Percentiles rank a stretch among this genome's conserved stretches.
These are phyloP conservation scores for Talaromyces sp. DNA, from an alignment of 2,329 filamentous ascomycete species.

Conservation along the genomic window DNA sequence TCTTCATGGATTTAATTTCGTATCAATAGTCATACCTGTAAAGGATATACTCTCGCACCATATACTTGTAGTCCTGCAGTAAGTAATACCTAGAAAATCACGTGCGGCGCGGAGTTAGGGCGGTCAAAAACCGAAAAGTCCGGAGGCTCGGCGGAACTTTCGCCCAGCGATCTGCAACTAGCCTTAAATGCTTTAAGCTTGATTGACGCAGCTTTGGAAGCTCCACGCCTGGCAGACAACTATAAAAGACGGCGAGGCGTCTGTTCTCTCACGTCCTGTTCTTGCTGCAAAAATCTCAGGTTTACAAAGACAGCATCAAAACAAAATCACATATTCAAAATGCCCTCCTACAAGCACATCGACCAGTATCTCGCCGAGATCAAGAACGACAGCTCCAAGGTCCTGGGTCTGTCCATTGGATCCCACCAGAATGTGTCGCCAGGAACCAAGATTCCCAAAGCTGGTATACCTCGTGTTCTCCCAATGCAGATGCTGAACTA, in stretches of 20 bases:
- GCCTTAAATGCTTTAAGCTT: neutral
- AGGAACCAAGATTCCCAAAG: slow-evolving; percentile 25
- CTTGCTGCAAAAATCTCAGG: neutral
- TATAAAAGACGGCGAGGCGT: neutral
- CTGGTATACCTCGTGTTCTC: slow-evolving; percentile 16
- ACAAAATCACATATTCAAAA: slow-evolving; percentile 3
- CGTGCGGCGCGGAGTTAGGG: neutral
- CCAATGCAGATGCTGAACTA: neutral
- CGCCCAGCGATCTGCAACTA: neutral
- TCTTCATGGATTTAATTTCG: too few relatives aligned
- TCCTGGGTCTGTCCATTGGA: slow-evolving; percentile 26
- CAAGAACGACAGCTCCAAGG: slow-evolving; percentile 26
- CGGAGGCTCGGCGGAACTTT: neutral
- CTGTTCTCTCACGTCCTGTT: neutral
- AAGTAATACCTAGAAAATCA: neutral
- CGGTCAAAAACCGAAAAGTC: slow-evolving; percentile 6
- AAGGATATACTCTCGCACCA: neutral
- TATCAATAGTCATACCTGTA: too few relatives aligned
- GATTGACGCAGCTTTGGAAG: neutral
- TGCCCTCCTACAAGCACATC: slow-evolving; percentile 15
- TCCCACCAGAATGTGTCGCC: slow-evolving; percentile 20
- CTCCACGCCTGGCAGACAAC: neutral
- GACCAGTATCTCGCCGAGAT: slow-evolving; percentile 19
- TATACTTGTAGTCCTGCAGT: too few relatives aligned
- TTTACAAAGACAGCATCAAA: neutral